These are phyloP conservation scores for Ilyonectria destructans DNA, from an alignment of 2,329 filamentous ascomycete species.

Conservation along the genomic window DNA sequence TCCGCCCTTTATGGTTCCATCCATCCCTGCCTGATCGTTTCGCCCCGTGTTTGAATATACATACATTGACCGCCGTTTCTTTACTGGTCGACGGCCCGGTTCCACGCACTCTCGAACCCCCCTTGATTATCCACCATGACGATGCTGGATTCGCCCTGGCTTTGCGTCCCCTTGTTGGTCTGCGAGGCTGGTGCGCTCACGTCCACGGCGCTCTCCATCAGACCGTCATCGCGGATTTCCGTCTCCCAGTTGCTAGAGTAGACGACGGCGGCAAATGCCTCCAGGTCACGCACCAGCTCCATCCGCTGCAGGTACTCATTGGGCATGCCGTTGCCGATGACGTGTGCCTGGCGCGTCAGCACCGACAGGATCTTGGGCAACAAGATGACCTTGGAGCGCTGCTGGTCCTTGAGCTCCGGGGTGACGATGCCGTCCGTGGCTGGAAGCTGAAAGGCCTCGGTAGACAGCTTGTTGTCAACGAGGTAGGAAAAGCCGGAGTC, in stretches of 20 bases:
- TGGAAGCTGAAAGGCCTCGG: slow-evolving; percentile 80
- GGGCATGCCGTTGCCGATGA: slow-evolving; percentile 84
- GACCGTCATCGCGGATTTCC: slow-evolving; percentile 70
- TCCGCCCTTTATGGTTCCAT: slow-evolving; percentile 27
- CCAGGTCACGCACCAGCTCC: slow-evolving; percentile 82
- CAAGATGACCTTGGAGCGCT: slow-evolving; percentile 74
- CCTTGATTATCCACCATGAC: slow-evolving; percentile 67
- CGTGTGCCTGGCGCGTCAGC: slow-evolving; percentile 91
- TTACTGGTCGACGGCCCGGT: slow-evolving; percentile 66
- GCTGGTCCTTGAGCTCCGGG: slow-evolving; percentile 68
- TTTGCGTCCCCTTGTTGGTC: slow-evolving; percentile 40
- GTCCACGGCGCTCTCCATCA: slow-evolving; percentile 58
- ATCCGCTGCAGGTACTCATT: slow-evolving; percentile 83
- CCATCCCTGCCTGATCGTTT: slow-evolving; percentile 15
- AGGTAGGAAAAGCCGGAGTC: slow-evolving; percentile 90
- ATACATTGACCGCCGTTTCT: slow-evolving; percentile 39
- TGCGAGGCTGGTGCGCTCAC: slow-evolving; percentile 47
- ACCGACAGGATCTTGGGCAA: slow-evolving; percentile 93
- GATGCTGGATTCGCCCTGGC: slow-evolving; percentile 64
- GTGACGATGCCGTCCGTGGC: slow-evolving; percentile 56
- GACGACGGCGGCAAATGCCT: slow-evolving; percentile 89
- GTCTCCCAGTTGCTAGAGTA: slow-evolving; percentile 88
- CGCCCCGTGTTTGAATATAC: slow-evolving; percentile 28
- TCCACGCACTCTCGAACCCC: slow-evolving; percentile 80
- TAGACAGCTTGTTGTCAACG: slow-evolving; percentile 85